Base-by-base conservation (phyloP, 345 rosid species). In the Corchorus capsularis region DNA sequence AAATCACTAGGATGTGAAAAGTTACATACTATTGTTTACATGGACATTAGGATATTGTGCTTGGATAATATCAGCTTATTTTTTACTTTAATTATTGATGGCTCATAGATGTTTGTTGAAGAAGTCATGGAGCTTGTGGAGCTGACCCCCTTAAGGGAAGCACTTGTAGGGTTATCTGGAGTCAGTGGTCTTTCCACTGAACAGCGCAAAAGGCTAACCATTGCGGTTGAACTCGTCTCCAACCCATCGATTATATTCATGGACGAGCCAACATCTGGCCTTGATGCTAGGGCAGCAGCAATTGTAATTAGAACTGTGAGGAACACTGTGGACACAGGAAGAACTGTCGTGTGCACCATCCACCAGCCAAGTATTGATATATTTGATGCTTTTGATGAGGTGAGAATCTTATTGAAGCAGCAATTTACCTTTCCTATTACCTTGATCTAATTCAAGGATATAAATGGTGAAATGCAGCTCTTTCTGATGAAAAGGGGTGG, bases 71-170 rank as follows among this genome's bases (percentile, higher is more conserved):
- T 43, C 14, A 74, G 62, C 34, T 35, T 47, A 16, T 32, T 37
- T 22, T 14, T 67, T 3, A 12, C 53, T 79, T 17, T 9, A 14
- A 67, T 59, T 56, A 67, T 59, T 56, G 61, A 41, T 75, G 68
- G 39, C 19, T 72, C 53, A 73, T 82, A 88, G 91, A 77, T 88
- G 88, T 90, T 88, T 63, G 43, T 86, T 46, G 94, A 90, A 75
- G 91, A 88, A 82, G 91, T 90, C 13, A 82, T 90, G 90, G 94
- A 90, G 78, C 94, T 90, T 70, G 87, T 90, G 15, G 92, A 90
- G 82, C 79, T 90, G 74, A 88, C 69, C 12, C 57, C 89, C 0
- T 69, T 86, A 49, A 80, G 84, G 74, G 85, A 82, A 69, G 89
- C 89, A 5, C 84, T 88, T 1, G 87, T 90, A 10, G 94, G 94